phyloP scores from a whole-genome alignment of 2,329 filamentous ascomycete species.

The Gnomoniopsis smithogilvyi region DNA sequence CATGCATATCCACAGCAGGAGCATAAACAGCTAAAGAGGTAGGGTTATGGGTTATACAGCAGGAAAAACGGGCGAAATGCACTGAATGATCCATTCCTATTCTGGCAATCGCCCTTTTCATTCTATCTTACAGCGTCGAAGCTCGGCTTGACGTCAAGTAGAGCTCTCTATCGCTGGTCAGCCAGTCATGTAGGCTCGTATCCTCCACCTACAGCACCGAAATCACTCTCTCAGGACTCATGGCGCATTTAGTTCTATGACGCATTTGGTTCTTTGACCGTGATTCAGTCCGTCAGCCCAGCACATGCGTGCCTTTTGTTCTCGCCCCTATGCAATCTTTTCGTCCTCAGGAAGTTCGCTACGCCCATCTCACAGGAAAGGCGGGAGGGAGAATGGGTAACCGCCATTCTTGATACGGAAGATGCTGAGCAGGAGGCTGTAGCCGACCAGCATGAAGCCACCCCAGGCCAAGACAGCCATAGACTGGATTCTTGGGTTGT shows the following conservation, averaged over 20 bases:
- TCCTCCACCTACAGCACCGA: neutral
- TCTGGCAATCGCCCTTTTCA: neutral
- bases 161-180: neutral
- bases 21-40: no score
- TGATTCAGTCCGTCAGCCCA: neutral
- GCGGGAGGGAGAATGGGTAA: slow-evolving; percentile 91
- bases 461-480: slow-evolving; percentile 79
- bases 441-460: slow-evolving; percentile 72
- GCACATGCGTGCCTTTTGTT: neutral
- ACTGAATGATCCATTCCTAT: neutral
- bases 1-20: no score
- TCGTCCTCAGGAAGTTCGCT: neutral
- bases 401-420: slow-evolving; percentile 94
- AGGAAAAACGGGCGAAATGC: neutral
- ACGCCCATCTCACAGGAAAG: slow-evolving; percentile 58
- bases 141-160: neutral
- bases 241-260: neutral
- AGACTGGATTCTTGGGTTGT: slow-evolving; percentile 73
- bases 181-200: neutral
- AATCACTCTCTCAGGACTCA: no score
- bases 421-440: slow-evolving; percentile 90
- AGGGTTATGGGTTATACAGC: no score
- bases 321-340: neutral
- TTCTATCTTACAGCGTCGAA: neutral
- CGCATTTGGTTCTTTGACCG: neutral